Base-by-base conservation (phyloP, 2,329 filamentous ascomycete genomes). In the Claviceps digitariae region DNA sequence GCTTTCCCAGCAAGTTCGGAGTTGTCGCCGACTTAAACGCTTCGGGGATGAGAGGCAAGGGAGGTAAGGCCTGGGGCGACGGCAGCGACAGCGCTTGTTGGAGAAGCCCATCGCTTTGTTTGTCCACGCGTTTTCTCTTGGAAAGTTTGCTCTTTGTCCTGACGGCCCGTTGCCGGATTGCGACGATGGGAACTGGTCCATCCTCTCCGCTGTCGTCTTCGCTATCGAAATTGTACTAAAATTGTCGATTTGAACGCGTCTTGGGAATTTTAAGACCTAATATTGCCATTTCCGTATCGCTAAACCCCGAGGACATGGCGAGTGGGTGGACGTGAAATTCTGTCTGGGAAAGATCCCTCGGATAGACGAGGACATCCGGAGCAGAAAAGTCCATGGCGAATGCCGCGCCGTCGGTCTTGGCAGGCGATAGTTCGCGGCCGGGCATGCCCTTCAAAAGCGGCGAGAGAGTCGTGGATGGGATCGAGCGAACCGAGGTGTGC, bases 401-500 rank as follows among this genome's bases (percentile, higher is more conserved):
- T 3, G 60, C 60, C 15, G 66, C 65, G 4, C 63, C 64, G 31
- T 72, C 67, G 1, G 67, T 71, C 49, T 66, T 69, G 15, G 70
- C 65, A 3, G 61, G 62, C 0, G 67, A 68, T 10, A 71, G 56
- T 51, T 72, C 69, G 51, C 69, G 63, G 2, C 69, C 69, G 1
- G 70, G 69, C 53, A 69, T 64, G 6, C 69, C 68, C 50, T 57
- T 61, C 10, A 71, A 61, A 0, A 72, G 61, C 77, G 69, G 90
- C 34, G 64, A 61, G 0, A 60, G 60, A 8, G 57, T 55, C 4
- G 58, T 50, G 23, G 57, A 55, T 0, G 54, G 53, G 1, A 57
- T 54, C 3, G 52, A 50, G 21, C 52, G 49, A 12, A 40, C 23
- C 15, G 51, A 48, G n/a, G 48, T 58, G 4, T 45, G 29, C 2